Evolutionary conservation across 2,329 filamentous ascomycete genomes (phyloP).

Genomic region (Xylariaceae sp.): DNA sequence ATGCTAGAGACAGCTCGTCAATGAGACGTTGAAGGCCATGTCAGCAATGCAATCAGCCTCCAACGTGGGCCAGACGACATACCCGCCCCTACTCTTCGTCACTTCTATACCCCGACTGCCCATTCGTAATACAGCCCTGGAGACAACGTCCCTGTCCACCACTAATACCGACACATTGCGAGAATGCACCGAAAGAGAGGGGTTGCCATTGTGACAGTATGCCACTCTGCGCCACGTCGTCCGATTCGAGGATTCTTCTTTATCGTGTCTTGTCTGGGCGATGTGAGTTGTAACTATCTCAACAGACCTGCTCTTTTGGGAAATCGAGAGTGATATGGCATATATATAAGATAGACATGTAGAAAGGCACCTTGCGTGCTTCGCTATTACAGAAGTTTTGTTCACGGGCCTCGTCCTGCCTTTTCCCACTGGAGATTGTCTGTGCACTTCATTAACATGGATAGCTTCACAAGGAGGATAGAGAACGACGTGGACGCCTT

Average conservation of each 20-base stretch:
- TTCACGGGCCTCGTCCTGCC: neutral
- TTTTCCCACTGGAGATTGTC: neutral
- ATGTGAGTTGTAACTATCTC: neutral
- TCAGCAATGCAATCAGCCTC: too few species aligned
- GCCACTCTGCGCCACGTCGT: slow-evolving; percentile 1
- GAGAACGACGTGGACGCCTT: slow-evolving; percentile 19
- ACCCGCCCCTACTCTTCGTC: too few species aligned
- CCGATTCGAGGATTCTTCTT: slow-evolving; percentile 9
- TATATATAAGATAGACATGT: neutral
- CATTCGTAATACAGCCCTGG: neutral
- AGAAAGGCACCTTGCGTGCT: slow-evolving; percentile 1
- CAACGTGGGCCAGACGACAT: too few species aligned
- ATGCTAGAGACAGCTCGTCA: too few species aligned
- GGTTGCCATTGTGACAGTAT: slow-evolving; percentile 1
- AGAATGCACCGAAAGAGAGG: slow-evolving; percentile 28
- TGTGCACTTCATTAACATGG: slow-evolving; percentile 14
- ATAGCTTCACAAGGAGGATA: slow-evolving; percentile 7
- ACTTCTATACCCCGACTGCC: neutral
- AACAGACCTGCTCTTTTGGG: slow-evolving; percentile 20
- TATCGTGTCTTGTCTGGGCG: slow-evolving; percentile 1
- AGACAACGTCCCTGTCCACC: slow-evolving; percentile 4
- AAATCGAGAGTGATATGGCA: neutral
- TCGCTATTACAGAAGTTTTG: neutral
- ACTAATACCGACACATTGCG: slow-evolving; percentile 25
- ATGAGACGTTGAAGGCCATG: too few species aligned